phyloP scores from a whole-genome alignment of 495 filamentous ascomycete genomes.

The Penicillium waksmanii region DNA sequence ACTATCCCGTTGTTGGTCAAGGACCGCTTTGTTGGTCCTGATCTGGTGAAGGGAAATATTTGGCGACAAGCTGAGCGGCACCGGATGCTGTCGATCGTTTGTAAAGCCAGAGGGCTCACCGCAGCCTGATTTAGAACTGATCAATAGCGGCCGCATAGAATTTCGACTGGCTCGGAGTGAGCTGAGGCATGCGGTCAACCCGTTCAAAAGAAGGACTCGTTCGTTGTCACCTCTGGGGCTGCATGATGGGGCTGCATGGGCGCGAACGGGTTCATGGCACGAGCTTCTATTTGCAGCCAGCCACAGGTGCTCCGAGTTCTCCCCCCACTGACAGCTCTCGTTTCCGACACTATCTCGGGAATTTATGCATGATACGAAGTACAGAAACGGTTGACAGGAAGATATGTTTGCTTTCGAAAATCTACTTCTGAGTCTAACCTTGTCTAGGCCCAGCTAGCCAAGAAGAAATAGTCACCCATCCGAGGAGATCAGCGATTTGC shows the following conservation, averaged over 20 bases:
- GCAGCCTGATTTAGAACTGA: neutral
- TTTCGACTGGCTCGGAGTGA: neutral
- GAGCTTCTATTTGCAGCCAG: neutral
- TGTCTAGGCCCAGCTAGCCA: neutral
- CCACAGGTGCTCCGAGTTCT: neutral
- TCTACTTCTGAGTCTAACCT: neutral
- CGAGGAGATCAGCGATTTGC: neutral
- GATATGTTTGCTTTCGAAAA: neutral
- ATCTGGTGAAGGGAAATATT: neutral
- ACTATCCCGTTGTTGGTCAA: neutral
- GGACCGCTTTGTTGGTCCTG: neutral
- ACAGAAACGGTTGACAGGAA: neutral
- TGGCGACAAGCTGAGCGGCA: slow-evolving; percentile 6
- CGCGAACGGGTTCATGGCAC: slow-evolving; percentile 6
- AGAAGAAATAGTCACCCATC: neutral
- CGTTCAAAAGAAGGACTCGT: neutral
- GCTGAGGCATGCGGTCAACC: neutral
- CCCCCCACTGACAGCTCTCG: neutral
- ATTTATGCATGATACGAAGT: neutral
- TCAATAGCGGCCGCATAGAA: neutral
- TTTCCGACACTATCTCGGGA: neutral
- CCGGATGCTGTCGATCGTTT: neutral
- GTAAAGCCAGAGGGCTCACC: neutral
- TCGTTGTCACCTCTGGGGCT: neutral
- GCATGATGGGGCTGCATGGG: no score